Evolutionary conservation across 176 grass and related monocot species (phyloP).

Genomic region (Aegilops sharonensis): DNA sequence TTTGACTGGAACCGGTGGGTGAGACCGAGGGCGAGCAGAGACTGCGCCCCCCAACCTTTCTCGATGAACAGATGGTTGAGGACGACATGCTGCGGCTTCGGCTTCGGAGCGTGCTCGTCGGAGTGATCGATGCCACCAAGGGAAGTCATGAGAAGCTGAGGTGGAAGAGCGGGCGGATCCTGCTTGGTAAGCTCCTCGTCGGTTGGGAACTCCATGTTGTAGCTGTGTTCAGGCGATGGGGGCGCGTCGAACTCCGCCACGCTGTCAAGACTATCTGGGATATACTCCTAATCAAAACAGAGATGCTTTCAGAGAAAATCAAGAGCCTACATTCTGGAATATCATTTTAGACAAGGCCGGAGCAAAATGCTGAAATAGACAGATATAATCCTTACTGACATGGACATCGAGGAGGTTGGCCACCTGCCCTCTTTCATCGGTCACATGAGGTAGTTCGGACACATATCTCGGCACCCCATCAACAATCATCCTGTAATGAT

Average conservation of each 20-base stretch:
- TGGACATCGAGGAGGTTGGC: conserved; percentile 87
- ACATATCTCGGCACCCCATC: conserved; percentile 57
- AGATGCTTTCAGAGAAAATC: conserved; percentile 32
- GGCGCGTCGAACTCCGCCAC: conserved; percentile 72
- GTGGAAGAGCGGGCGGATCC: conserved; percentile 66
- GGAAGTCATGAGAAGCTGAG: conserved; percentile 58
- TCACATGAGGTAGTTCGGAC: conserved; percentile 60
- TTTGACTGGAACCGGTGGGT: conserved; percentile 83
- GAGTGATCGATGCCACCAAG: conserved; percentile 34
- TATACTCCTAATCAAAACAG: conserved; percentile 53
- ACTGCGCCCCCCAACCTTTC: conserved; percentile 80
- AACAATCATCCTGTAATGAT: conserved; percentile 75
- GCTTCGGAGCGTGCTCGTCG: conserved; percentile 21
- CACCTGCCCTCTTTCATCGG: conserved; percentile 54
- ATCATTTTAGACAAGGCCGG: background rate
- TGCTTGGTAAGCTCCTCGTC: conserved; percentile 72
- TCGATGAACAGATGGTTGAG: conserved; percentile 91
- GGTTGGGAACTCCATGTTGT: conserved; percentile 46
- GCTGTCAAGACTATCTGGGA: conserved; percentile 75
- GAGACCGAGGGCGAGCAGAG: conserved; percentile 72
- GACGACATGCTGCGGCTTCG: conserved; percentile 67
- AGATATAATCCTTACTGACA: conserved; percentile 55
- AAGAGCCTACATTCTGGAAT: background rate
- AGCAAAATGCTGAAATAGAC: conserved; percentile 30
- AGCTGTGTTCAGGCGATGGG: conserved; percentile 71